These are phyloP conservation scores for Lentinula guzmanii DNA, from an alignment of 768 basidiomycete species.

Conservation along the genomic window DNA sequence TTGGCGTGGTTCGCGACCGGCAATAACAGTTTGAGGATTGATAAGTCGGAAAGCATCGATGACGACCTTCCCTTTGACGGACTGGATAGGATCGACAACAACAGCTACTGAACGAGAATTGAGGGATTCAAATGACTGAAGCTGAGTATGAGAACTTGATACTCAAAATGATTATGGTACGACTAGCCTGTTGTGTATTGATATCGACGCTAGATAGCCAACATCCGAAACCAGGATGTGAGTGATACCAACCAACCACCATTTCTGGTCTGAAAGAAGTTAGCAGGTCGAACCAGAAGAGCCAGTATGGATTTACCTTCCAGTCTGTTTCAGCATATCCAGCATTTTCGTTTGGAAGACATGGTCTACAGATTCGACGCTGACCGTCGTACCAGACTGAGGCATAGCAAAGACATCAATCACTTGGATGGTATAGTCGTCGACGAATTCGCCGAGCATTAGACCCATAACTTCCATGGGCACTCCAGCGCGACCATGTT, in stretches of 20 bases:
- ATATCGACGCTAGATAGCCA: constrained; percentile 99
- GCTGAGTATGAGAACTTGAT: not conserved
- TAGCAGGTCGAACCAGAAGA: constrained; percentile 7
- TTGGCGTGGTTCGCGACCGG: constrained; percentile 92
- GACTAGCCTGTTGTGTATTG: constrained; percentile 89
- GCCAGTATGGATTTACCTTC: constrained; percentile 48
- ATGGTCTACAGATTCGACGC: constrained; percentile 97
- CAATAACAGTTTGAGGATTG: constrained; percentile 82
- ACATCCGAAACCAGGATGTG: constrained; percentile 98
- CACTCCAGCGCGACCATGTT: constrained; percentile 97
- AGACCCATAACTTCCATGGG: constrained; percentile 99
- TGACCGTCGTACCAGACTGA: constrained; percentile 94
- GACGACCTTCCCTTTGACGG: constrained; percentile 97
- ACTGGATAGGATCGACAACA: constrained; percentile 97
- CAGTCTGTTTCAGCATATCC: constrained; percentile 99
- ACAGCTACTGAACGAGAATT: constrained; percentile 93
- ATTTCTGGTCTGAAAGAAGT: constrained; percentile 70
- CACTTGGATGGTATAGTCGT: constrained; percentile 93
- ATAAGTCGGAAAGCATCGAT: constrained; percentile 99
- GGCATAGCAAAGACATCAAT: constrained; percentile 99
- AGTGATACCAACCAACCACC: constrained; percentile 99
- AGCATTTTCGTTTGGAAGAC: constrained; percentile 98
- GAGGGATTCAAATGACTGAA: constrained; percentile 94
- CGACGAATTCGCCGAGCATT: constrained; percentile 97
- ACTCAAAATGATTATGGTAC: constrained; percentile 12